Conservation (phyloP, 2,329 filamentous ascomycete species). For the Ascosphaera aggregata region DNA sequence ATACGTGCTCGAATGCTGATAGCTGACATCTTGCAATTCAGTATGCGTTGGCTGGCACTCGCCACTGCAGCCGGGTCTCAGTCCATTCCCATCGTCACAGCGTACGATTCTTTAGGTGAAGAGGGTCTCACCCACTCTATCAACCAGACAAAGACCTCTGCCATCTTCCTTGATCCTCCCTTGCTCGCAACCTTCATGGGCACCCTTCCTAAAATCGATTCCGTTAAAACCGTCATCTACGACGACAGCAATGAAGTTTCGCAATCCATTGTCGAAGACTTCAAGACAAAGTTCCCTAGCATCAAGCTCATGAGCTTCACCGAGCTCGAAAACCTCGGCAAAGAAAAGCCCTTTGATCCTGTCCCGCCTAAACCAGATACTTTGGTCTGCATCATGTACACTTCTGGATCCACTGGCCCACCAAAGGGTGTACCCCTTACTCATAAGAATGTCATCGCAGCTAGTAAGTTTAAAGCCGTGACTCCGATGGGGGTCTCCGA, state of each 20-base stretch:
- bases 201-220: slow-evolving; percentile 28
- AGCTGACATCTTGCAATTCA: background rate
- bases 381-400: slow-evolving; percentile 52
- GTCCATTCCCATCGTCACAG: slow-evolving; percentile 64
- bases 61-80: slow-evolving; percentile 80
- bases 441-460: slow-evolving; percentile 57
- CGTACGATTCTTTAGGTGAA: slow-evolving; percentile 15
- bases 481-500: no score
- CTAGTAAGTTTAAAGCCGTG: slow-evolving; percentile 30
- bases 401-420: slow-evolving; percentile 63
- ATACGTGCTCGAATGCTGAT: background rate
- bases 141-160: slow-evolving; percentile 11
- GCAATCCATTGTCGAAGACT: slow-evolving; percentile 26
- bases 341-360: slow-evolving; percentile 41
- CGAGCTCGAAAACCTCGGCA: background rate
- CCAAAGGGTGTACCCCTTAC: slow-evolving; percentile 69
- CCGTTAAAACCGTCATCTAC: slow-evolving; percentile 30
- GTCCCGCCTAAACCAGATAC: slow-evolving; percentile 49
- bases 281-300: slow-evolving; percentile 33
- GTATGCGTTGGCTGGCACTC: slow-evolving; percentile 11
- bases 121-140: slow-evolving; percentile 14
- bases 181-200: slow-evolving; percentile 26
- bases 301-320: background rate
- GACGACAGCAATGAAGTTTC: slow-evolving; percentile 27
- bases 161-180: slow-evolving; percentile 14